Evolutionary conservation across 441 rosid genomes (phyloP).

Genomic region (Syzygium syzygioides): DNA sequence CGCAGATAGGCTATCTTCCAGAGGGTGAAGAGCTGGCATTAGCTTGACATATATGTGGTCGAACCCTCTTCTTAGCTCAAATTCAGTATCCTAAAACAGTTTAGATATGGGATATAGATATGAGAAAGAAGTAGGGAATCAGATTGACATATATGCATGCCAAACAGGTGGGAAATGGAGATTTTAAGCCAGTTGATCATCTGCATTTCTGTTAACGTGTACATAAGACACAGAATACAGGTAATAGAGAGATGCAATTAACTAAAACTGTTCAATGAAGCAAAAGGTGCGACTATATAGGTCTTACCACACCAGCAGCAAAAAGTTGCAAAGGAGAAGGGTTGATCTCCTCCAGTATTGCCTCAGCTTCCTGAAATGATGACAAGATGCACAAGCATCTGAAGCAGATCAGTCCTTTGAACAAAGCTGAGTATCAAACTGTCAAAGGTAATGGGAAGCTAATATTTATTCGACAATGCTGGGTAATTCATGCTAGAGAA

Average conservation of each 20-base stretch:
- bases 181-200: neutral
- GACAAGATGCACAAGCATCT: conserved; percentile 7
- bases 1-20: neutral
- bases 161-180: neutral
- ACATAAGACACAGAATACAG: neutral
- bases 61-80: neutral
- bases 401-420: neutral
- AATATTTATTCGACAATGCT: neutral
- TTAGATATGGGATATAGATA: neutral
- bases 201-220: neutral
- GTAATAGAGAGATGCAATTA: neutral
- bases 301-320: conserved; percentile 81
- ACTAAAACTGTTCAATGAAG: neutral
- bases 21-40: neutral
- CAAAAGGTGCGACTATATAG: neutral
- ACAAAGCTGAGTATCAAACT: neutral
- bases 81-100: neutral
- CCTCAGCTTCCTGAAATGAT: conserved; percentile 80
- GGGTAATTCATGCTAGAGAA: neutral
- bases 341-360: conserved; percentile 75
- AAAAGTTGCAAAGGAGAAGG: conserved; percentile 77
- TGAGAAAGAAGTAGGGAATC: neutral
- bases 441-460: neutral
- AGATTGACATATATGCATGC: neutral
- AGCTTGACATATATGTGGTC: neutral